Percentiles rank a stretch among this genome's conserved stretches.
Conservation (phyloP, 1,139 yeast genomes). For the Taphrina populina region DNA sequence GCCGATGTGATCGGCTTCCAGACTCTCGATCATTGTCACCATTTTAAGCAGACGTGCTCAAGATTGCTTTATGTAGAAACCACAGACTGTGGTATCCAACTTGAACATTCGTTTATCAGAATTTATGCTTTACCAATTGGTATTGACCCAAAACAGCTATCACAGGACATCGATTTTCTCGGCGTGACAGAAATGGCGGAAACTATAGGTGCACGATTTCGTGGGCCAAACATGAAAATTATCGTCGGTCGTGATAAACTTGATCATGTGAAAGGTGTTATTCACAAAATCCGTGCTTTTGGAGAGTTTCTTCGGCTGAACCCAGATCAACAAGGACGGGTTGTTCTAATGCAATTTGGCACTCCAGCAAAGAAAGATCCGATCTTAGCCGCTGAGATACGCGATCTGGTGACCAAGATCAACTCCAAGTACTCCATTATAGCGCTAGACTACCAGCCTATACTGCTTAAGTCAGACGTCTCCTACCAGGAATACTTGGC, state of each 20-base stretch:
- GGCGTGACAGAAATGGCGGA: conserved; percentile 56
- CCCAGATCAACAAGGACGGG: conserved; percentile 67
- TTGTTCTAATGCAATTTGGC: conserved; percentile 82
- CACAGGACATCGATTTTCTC: conserved; percentile 55
- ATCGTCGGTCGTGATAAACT: conserved; percentile 87
- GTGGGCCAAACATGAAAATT: conserved; percentile 69
- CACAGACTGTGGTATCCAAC: conserved; percentile 68
- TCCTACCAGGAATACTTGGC: conserved; percentile 89
- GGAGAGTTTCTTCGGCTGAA: conserved; percentile 69
- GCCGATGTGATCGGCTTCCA: conserved; percentile 88
- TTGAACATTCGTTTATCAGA: conserved; percentile 63
- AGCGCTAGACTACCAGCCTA: conserved; percentile 72
- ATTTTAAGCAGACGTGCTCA: conserved; percentile 86
- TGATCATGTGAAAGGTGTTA: conserved; percentile 82
- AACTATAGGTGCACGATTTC: conserved; percentile 38
- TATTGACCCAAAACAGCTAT: conserved; percentile 67
- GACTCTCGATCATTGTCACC: conserved; percentile 88
- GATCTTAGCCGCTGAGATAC: conserved; percentile 65
- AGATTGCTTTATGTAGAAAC: conserved; percentile 80
- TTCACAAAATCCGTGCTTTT: conserved; percentile 82
- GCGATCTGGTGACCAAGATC: conserved; percentile 78
- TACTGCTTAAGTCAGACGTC: conserved; percentile 80
- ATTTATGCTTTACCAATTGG: conserved; percentile 81
- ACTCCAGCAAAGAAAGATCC: conserved; percentile 53
- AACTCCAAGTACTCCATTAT: conserved; percentile 72